Conservation (phyloP, 2,329 filamentous ascomycete genomes). For the Polychaeton citri region DNA sequence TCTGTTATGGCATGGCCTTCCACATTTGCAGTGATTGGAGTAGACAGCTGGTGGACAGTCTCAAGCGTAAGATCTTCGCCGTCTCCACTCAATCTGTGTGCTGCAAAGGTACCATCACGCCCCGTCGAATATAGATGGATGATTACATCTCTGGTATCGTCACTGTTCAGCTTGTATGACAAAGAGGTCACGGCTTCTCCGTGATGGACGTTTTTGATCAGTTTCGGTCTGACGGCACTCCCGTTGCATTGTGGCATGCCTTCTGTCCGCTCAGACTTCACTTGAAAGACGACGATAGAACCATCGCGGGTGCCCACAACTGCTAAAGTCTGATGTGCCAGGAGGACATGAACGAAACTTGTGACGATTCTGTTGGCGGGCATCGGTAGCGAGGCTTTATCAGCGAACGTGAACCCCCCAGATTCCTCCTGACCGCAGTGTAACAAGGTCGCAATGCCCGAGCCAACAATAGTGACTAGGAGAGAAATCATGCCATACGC, state of each 20-base stretch:
- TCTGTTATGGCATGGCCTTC: slow-evolving; percentile 53
- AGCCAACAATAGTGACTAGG: slow-evolving; percentile 26
- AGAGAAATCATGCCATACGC: slow-evolving; percentile 15
- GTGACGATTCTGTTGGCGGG: slow-evolving; percentile 27
- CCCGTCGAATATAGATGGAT: slow-evolving; percentile 56
- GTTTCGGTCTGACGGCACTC: too few relatives aligned
- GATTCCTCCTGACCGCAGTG: not conserved
- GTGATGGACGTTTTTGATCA: slow-evolving; percentile 25
- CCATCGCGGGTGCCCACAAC: slow-evolving; percentile 45
- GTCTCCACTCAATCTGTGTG: slow-evolving; percentile 35
- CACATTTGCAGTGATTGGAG: slow-evolving; percentile 63
- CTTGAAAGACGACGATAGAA: slow-evolving; percentile 25
- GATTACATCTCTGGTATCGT: not conserved
- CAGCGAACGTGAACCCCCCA: not conserved
- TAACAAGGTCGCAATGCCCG: slow-evolving; percentile 1
- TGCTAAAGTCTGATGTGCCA: slow-evolving; percentile 1
- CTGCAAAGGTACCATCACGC: slow-evolving; percentile 62
- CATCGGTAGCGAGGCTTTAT: slow-evolving; percentile 13
- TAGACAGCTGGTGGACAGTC: slow-evolving; percentile 53
- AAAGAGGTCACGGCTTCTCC: slow-evolving; percentile 59
- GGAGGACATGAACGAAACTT: slow-evolving; percentile 26
- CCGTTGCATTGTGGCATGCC: too few relatives aligned
- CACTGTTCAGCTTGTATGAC: slow-evolving; percentile 13
- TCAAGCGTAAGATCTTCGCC: slow-evolving; percentile 25
- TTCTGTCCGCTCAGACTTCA: not conserved